A percentile compares a stretch with the other conserved stretches of the same genome.
Evolutionary conservation across 768 basidiomycete species (phyloP).

Genomic region (Mycena crocata): DNA sequence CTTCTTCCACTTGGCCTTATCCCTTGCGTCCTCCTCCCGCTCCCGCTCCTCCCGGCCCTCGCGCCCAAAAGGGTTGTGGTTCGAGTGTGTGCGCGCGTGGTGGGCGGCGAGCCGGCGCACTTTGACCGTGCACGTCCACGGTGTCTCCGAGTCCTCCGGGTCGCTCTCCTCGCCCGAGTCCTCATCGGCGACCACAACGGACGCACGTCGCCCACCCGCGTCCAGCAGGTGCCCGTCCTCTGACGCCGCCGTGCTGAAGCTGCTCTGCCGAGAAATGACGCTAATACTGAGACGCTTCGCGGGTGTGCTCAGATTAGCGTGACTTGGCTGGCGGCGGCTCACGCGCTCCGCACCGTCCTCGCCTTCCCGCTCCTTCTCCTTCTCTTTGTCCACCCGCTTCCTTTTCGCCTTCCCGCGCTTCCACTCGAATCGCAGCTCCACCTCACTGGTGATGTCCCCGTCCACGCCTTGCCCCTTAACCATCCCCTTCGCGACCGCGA

Average conservation of each 20-base stretch:
- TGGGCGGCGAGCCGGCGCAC: constrained; percentile 57
- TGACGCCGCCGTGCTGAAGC: constrained; percentile 45
- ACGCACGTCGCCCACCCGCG: constrained; percentile 26
- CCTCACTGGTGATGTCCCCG: constrained; percentile 48
- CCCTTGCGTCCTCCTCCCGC: constrained; percentile 8
- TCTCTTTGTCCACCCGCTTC: constrained; percentile 41
- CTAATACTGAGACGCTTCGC: constrained; percentile 50
- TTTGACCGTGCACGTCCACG: constrained; percentile 91
- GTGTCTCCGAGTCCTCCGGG: constrained; percentile 95
- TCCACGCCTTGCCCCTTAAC: constrained; percentile 23
- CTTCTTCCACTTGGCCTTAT: constrained; percentile 33
- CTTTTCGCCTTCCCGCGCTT: constrained; percentile 57
- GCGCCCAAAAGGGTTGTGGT: constrained; percentile 21
- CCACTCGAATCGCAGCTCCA: constrained; percentile 89
- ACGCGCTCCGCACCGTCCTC: constrained; percentile 26
- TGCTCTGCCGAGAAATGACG: constrained; percentile 52
- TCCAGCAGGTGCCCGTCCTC: constrained; percentile 48
- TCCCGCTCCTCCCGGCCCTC: constrained; percentile 21
- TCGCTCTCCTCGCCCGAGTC: constrained; percentile 87
- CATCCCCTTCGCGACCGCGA: constrained; percentile 45
- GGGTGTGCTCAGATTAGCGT: constrained; percentile 16
- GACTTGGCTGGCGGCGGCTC: constrained; percentile 19
- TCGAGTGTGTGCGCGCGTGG: constrained; percentile 28
- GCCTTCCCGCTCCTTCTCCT: constrained; percentile 35
- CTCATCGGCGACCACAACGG: constrained; percentile 29